A percentile compares a stretch with the other conserved stretches of the same genome.
Evolutionary conservation across 768 basidiomycete genomes (phyloP).

Genomic region (Podaxis mareebaensis): DNA sequence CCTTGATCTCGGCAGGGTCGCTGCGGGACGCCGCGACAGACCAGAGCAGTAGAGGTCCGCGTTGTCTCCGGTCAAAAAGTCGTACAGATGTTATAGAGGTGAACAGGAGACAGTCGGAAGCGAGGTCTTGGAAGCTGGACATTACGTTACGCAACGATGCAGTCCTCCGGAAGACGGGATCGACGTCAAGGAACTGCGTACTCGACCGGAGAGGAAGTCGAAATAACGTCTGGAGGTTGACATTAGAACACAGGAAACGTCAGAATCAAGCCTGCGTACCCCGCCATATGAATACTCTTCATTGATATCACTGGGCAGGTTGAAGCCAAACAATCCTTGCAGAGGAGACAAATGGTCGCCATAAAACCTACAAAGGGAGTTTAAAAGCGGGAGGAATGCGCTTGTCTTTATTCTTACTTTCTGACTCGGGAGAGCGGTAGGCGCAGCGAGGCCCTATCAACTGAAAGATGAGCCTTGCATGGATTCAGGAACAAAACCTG

Average conservation of each 20-base stretch:
- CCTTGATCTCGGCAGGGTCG: not conserved
- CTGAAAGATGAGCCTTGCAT: slow-evolving; percentile 40
- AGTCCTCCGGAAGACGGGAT: slow-evolving; percentile 22
- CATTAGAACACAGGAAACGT: not conserved
- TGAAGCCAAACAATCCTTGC: slow-evolving; percentile 42
- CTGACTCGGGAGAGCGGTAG: slow-evolving; percentile 35
- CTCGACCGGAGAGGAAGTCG: slow-evolving; percentile 41
- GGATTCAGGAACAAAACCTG: slow-evolving; percentile 46
- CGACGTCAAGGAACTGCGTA: slow-evolving; percentile 22
- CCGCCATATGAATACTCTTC: slow-evolving; percentile 34
- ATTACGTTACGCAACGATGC: slow-evolving; percentile 29
- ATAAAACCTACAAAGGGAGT: slow-evolving; percentile 33
- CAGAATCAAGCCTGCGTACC: slow-evolving; percentile 29
- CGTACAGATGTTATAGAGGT: slow-evolving; percentile 34
- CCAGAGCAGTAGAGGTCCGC: slow-evolving; percentile 22
- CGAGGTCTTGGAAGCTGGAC: slow-evolving; percentile 29
- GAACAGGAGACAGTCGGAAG: slow-evolving; percentile 42
- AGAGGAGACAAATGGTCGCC: slow-evolving; percentile 40
- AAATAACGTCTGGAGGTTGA: slow-evolving; percentile 41
- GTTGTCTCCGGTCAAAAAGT: slow-evolving; percentile 25
- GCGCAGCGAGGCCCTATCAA: slow-evolving; percentile 29
- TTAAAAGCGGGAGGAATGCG: not conserved
- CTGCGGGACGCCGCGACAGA: slow-evolving; percentile 24
- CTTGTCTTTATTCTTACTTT: slow-evolving; percentile 25
- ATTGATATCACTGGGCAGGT: slow-evolving; percentile 17